phyloP scores from a whole-genome alignment of 805 yeast species.

The Blastobotrys chiropterorum region DNA sequence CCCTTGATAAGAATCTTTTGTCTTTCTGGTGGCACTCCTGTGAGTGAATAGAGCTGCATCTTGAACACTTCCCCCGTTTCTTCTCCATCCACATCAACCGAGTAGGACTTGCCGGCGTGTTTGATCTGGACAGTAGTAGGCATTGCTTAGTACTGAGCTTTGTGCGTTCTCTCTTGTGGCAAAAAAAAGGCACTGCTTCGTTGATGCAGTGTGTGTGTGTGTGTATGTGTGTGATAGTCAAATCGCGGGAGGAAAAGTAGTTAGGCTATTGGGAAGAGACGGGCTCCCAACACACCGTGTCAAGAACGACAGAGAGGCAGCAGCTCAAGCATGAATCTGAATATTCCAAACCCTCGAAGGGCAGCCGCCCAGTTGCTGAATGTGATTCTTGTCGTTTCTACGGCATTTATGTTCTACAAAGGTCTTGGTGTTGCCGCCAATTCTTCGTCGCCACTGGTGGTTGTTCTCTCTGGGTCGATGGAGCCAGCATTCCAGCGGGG shows the following conservation, averaged over 20 bases:
- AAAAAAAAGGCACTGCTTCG: too few relatives aligned
- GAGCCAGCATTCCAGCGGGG: slow-evolving; percentile 99
- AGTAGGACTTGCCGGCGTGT: slow-evolving; percentile 64
- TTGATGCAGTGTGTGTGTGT: too few relatives aligned
- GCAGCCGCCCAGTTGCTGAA: slow-evolving; percentile 43
- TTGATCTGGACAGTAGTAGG: slow-evolving; percentile 40
- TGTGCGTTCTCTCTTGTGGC: neutral
- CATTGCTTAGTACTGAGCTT: too few relatives aligned
- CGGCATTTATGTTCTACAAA: slow-evolving; percentile 92
- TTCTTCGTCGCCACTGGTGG: slow-evolving; percentile 91
- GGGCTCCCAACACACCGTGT: too few relatives aligned
- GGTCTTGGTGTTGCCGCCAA: slow-evolving; percentile 67
- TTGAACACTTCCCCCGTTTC: slow-evolving; percentile 62
- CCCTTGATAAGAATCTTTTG: slow-evolving; percentile 88
- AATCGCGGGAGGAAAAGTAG: too few relatives aligned
- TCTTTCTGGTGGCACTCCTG: slow-evolving; percentile 80
- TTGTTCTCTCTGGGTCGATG: slow-evolving; percentile 96
- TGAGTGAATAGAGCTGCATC: slow-evolving; percentile 58
- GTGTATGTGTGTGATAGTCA: too few relatives aligned
- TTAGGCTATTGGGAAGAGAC: too few relatives aligned
- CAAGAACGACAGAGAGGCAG: neutral
- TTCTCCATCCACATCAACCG: slow-evolving; percentile 45
- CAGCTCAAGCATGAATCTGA: slow-evolving; percentile 5
- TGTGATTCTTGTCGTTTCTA: slow-evolving; percentile 72
- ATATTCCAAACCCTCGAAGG: neutral